Evolutionary conservation across 805 yeast genomes (phyloP).

Genomic region (Kluyveromyces aestuarii): DNA sequence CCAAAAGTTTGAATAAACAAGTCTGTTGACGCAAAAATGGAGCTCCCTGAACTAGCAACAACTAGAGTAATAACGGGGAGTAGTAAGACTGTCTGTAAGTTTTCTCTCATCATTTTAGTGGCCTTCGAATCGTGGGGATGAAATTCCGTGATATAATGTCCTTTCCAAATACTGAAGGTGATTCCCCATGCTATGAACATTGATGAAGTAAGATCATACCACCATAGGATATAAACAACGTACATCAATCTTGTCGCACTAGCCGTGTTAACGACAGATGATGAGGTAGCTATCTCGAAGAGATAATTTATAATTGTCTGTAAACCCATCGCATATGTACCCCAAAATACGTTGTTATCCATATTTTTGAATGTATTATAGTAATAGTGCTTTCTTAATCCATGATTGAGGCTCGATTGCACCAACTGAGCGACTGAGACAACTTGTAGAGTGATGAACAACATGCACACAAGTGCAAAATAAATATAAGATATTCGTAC

Average conservation of each 20-base stretch:
- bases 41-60: conserved; percentile 68
- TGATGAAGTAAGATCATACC: conserved; percentile 52
- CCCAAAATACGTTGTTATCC: conserved; percentile 52
- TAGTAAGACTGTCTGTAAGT: conserved; percentile 49
- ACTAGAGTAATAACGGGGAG: conserved; percentile 76
- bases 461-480: conserved; percentile 49
- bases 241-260: conserved; percentile 34
- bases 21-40: conserved; percentile 34
- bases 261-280: conserved; percentile 6
- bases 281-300: conserved; percentile 33
- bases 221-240: conserved; percentile 59
- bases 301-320: conserved; percentile 56
- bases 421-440: conserved; percentile 35
- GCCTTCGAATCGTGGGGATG: conserved; percentile 2
- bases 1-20: conserved; percentile 36
- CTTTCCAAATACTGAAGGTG: conserved; percentile 40
- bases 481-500: conserved; percentile 46
- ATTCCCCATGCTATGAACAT: conserved; percentile 54
- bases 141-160: conserved; percentile 21
- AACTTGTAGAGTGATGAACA: conserved; percentile 35
- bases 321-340: conserved; percentile 75
- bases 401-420: conserved; percentile 3
- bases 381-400: conserved; percentile 10
- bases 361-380: conserved; percentile 32
- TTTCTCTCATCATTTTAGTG: conserved; percentile 26